Base-by-base conservation (phyloP, 306 rosid species). In the Inga leiocalycina region DNA sequence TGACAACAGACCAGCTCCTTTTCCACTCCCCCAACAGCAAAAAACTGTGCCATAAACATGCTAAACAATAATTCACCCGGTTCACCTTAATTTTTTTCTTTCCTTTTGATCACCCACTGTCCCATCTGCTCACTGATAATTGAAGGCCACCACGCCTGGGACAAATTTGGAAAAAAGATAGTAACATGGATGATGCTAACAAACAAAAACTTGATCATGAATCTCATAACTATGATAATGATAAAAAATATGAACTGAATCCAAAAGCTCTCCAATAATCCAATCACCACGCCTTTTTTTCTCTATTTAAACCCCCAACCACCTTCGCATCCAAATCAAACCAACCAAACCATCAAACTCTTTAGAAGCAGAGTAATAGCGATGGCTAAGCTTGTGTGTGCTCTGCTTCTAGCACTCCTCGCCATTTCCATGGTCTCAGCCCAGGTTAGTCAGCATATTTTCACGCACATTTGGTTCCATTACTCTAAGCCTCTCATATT, bases 351-450 rank as follows among this genome's bases (percentile, higher is more conserved):
- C 0, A 43, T 4, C 43, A 73, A 27, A 71, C 16, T 24, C 56
- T 43, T 4, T 2, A 2, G 20, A 34, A 32, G 10, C 43, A 32
- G 49, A 61, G 67, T 52, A 68, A 56, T 78, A 72, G 76, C 78
- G 64, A 81, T 86, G 87, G 64, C 85, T 77, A 89, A 88, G 88
- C 79, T 89, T 89, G 37, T 77, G 46, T 83, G 80, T 73, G 34
- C 85, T 81, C 76, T 91, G 37, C 79, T 91, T 85, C 83, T 91
- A 2, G 81, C 90, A 54, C 86, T 89, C 80, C 78, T 89, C 44
- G 85, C 77, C 84, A 81, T 89, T 86, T 88, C 93, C 82, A 45
- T 88, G 86, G 79, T 85, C 78, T 49, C 89, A 27, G 77, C 84
- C 77, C 86, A 82, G 89, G 93, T 90, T 35, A 69, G 80, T 90